Conservation (phyloP, 108 stramenopile genomes). For the Chaetoceros tenuissimus region DNA sequence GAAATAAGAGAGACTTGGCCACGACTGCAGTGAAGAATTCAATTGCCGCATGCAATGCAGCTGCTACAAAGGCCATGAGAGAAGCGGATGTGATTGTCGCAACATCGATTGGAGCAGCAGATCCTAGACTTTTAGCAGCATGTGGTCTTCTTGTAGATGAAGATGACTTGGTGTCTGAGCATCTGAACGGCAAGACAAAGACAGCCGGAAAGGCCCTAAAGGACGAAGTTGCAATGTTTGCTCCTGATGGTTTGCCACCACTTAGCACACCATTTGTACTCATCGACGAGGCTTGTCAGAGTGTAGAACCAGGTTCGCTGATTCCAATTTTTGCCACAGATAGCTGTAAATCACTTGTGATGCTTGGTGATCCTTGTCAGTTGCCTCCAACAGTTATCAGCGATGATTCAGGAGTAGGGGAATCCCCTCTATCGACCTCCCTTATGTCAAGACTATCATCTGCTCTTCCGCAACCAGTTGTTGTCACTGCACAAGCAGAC, state of each 20-base stretch:
- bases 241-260: slow-evolving; percentile 72
- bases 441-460: slow-evolving; percentile 73
- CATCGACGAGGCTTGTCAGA: slow-evolving; percentile 90
- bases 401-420: slow-evolving; percentile 25
- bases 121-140: slow-evolving; percentile 87
- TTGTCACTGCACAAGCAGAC: slow-evolving; percentile 54
- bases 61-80: slow-evolving; percentile 78
- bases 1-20: slow-evolving; percentile 54
- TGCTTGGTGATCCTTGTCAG: slow-evolving; percentile 89
- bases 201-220: not conserved
- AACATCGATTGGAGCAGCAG: slow-evolving; percentile 94
- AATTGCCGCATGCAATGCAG: slow-evolving; percentile 66
- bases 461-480: slow-evolving; percentile 51
- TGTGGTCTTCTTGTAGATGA: slow-evolving; percentile 58
- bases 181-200: not conserved
- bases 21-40: slow-evolving; percentile 77
- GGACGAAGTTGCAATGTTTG: slow-evolving; percentile 9
- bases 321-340: slow-evolving; percentile 75
- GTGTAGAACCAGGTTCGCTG: slow-evolving; percentile 87
- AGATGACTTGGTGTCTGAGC: slow-evolving; percentile 16
- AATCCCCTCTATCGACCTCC: slow-evolving; percentile 57
- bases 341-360: slow-evolving; percentile 63
- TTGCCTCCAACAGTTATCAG: slow-evolving; percentile 78
- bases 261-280: slow-evolving; percentile 78
- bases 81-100: slow-evolving; percentile 95